phyloP scores from a whole-genome alignment of 345 rosid genomes.

The Isatis tinctoria region DNA sequence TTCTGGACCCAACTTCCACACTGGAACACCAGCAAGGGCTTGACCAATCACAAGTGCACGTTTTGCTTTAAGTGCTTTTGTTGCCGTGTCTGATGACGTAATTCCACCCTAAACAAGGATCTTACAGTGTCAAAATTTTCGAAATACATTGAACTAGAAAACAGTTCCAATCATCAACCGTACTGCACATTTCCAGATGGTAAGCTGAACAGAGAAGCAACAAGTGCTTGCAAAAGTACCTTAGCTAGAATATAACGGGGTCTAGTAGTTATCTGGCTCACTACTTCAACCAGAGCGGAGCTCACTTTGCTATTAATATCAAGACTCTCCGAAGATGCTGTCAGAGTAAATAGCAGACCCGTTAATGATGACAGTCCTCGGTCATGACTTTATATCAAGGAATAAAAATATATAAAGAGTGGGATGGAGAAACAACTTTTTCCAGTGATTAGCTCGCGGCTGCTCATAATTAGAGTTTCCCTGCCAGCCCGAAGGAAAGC shows the following conservation, averaged over 20 bases:
- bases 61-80: slow-evolving; percentile 87
- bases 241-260: slow-evolving; percentile 97
- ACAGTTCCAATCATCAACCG: slow-evolving; percentile 4
- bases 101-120: slow-evolving; percentile 75
- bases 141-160: not conserved
- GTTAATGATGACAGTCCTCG: slow-evolving; percentile 3
- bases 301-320: slow-evolving; percentile 94
- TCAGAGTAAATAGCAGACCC: slow-evolving; percentile 15
- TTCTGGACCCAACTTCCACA: slow-evolving; percentile 96
- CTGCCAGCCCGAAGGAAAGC: slow-evolving; percentile 54
- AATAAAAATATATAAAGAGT: not conserved
- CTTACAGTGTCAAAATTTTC: not conserved
- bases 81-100: slow-evolving; percentile 96
- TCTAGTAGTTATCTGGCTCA: slow-evolving; percentile 63
- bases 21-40: slow-evolving; percentile 93
- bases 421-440: slow-evolving; percentile 49
- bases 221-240: slow-evolving; percentile 39
- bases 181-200: not conserved
- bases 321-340: slow-evolving; percentile 91
- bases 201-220: slow-evolving; percentile 13
- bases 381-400: not conserved
- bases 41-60: slow-evolving; percentile 89
- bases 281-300: slow-evolving; percentile 93
- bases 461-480: slow-evolving; percentile 86
- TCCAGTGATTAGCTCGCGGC: slow-evolving; percentile 86